Evolutionary conservation across 495 filamentous ascomycete genomes (phyloP).

Genomic region (Hyaloscypha hepaticicola): DNA sequence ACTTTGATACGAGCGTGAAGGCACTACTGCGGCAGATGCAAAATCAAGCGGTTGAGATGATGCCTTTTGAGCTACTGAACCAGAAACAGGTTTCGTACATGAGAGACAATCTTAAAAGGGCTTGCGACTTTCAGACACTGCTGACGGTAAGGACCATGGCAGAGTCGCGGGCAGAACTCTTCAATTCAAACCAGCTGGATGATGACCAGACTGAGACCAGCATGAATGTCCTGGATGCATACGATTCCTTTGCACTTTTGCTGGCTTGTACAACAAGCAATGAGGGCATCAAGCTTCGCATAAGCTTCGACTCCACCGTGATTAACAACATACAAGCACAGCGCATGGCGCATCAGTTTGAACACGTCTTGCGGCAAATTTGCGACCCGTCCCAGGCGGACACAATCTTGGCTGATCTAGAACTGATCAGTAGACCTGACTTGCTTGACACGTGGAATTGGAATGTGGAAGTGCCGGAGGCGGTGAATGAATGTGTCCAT

Average conservation of each 20-base stretch:
- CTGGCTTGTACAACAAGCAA: background rate
- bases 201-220: background rate
- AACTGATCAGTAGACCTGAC: too few relatives aligned
- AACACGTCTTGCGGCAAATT: constrained; percentile 1
- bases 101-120: background rate
- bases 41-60: background rate
- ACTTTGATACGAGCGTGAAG: background rate
- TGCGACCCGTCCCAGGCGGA: too few relatives aligned
- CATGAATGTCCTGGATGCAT: background rate
- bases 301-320: background rate
- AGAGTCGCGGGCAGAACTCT: background rate
- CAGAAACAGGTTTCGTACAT: background rate
- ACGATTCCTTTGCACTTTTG: background rate
- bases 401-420: too few relatives aligned
- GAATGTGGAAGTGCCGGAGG: constrained; percentile 34
- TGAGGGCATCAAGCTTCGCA: constrained; percentile 1
- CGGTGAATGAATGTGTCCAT: constrained; percentile 43
- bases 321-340: background rate
- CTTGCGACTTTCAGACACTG: background rate
- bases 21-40: background rate
- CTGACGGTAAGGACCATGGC: background rate
- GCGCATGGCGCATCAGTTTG: background rate
- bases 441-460: background rate
- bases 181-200: background rate
- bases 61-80: background rate